phyloP scores from a whole-genome alignment of 1,284 basidiomycete genomes.

The Ceratobasidium sp. region DNA sequence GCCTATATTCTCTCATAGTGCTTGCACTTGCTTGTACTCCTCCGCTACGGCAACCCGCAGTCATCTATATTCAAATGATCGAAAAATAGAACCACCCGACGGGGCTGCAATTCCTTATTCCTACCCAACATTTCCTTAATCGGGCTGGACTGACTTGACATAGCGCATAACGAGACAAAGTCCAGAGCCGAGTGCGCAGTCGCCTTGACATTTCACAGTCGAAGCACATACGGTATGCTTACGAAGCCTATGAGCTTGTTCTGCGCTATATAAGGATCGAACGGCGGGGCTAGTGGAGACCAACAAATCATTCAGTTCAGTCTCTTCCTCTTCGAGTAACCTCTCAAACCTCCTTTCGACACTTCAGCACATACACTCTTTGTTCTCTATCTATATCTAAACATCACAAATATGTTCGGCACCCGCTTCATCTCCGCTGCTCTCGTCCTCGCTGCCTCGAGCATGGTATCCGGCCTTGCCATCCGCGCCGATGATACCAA shows the following conservation, averaged over 20 bases:
- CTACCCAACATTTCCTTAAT: too few species aligned
- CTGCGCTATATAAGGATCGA: not conserved
- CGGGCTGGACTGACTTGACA: too few species aligned
- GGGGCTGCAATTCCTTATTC: too few species aligned
- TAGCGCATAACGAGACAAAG: too few species aligned
- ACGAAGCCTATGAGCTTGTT: not conserved
- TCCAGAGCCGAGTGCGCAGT: too few species aligned
- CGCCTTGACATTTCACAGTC: too few species aligned
- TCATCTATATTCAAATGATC: too few species aligned
- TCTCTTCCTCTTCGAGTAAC: not conserved
- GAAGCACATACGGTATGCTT: not conserved
- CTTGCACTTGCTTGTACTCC: too few species aligned
- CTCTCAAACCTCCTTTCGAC: not conserved
- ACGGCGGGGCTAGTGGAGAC: not conserved
- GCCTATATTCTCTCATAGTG: too few species aligned
- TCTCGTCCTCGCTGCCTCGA: not conserved
- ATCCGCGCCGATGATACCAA: conserved; percentile 12
- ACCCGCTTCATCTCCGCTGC: not conserved
- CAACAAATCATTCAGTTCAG: not conserved
- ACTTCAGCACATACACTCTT: too few species aligned
- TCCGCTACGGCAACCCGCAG: too few species aligned
- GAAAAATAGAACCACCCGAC: too few species aligned
- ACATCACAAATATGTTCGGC: conserved; percentile 8
- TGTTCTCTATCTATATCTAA: not conserved
- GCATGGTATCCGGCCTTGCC: not conserved